Evolutionary conservation across 495 filamentous ascomycete genomes (phyloP), one percentile per base, ranked within the genome.

Genomic region (Neurospora pannonica): DNA sequence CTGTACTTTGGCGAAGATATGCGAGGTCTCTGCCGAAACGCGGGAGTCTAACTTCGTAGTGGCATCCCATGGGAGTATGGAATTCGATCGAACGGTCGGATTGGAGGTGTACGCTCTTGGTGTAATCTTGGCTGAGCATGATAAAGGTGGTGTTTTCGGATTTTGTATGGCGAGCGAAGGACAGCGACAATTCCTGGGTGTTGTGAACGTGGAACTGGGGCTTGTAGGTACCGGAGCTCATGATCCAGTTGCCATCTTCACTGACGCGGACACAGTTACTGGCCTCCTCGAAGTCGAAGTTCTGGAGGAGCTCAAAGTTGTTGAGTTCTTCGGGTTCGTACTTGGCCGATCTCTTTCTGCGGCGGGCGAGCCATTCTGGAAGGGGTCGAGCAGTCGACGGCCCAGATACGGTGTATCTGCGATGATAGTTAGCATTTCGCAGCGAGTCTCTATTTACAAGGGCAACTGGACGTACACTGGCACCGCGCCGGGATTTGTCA

Each of bases 201-300:
- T 97, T 92, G 80, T 99, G 97, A 7, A 93, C 93, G 80, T 98
- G 96, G 75, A 98, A 97, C 82, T 98, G 96, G 8, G 96, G 97
- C 78, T 99, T 98, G 84, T 99, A 87, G 81, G 83, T 89, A 88
- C 95, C 96, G 76, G 95, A 97, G 77, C 94, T 97, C 93, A 98
- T 97, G 11, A 97, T 93, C 93, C 96, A 99, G 78, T 98, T 91
- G 42, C 95, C 95, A 88, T 99, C 97, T 73, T 98, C 96, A 80
- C 93, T 97, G 39, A 94, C 92, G 40, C 94, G 86, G 69, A 99
- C 87, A 80, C 95, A 98, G 67, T 91, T 89, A 80, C 95, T 97
- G n/a, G 97, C 94, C 82, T 99, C 97, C 79, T 98, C 96, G 76
- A 98, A 99, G 78, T 97, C 95, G 80, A 99, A 99, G 79, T 98